A percentile compares a stretch with the other conserved stretches of the same genome.
phyloP scores from a whole-genome alignment of 129 eudicot species.

The Erigeron canadensis region DNA sequence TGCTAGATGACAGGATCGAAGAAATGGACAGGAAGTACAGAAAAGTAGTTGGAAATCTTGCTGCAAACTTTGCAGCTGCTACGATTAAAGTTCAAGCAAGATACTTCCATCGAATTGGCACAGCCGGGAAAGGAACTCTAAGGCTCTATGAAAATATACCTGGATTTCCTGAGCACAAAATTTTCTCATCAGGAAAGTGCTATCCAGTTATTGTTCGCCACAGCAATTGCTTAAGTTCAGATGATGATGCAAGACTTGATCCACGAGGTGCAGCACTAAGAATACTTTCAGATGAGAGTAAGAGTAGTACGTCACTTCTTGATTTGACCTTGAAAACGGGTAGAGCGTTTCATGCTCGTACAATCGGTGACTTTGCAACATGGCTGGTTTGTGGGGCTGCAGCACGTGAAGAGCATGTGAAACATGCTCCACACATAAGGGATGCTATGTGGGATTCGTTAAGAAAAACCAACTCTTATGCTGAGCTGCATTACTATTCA shows the following conservation, averaged over 20 bases:
- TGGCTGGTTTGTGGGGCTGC: constrained; percentile 49
- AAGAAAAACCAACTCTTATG: constrained; percentile 37
- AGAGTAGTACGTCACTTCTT: constrained; percentile 27
- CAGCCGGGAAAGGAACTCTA: constrained; percentile 50
- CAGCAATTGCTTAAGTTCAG: constrained; percentile 59
- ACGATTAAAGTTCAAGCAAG: constrained; percentile 51
- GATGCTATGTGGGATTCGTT: constrained; percentile 57
- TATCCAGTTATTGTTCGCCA: constrained; percentile 50
- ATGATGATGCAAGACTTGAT: constrained; percentile 58
- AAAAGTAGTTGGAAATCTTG: constrained; percentile 56
- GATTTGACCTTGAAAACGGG: constrained; percentile 56
- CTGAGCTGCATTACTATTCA: constrained; percentile 51
- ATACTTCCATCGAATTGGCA: constrained; percentile 65
- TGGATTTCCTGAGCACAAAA: constrained; percentile 39
- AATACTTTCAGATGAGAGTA: constrained; percentile 40
- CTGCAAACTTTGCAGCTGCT: constrained; percentile 54
- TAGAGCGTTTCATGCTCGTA: constrained; percentile 54
- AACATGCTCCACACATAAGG: constrained; percentile 45
- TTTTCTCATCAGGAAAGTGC: constrained; percentile 41
- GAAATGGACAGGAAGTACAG: constrained; percentile 41
- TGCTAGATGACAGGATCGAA: constrained; percentile 42
- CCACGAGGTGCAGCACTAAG: constrained; percentile 61
- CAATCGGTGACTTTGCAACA: constrained; percentile 53
- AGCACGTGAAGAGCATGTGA: constrained; percentile 52
- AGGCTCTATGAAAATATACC: constrained; percentile 36